These are phyloP conservation scores for Hypoxylon intermedium DNA, from an alignment of 495 filamentous ascomycete species.

Conservation along the genomic window DNA sequence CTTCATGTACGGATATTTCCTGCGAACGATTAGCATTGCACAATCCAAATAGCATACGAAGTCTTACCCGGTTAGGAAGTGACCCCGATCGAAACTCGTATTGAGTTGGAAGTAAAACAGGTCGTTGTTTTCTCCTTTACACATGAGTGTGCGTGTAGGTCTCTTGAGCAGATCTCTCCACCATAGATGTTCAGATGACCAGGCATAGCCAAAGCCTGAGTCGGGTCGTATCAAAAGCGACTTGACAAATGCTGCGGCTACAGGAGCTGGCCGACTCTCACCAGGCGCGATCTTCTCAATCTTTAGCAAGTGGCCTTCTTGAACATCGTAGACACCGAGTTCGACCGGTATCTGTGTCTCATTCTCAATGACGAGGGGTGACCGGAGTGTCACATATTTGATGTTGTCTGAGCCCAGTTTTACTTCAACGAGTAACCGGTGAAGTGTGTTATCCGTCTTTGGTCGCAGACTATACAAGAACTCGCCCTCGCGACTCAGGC, in stretches of 20 bases:
- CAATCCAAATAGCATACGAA: neutral
- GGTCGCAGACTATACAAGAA: slow-evolving; percentile 84
- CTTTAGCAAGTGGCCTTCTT: slow-evolving; percentile 90
- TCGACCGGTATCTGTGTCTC: slow-evolving; percentile 96
- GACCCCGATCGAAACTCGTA: slow-evolving; percentile 78
- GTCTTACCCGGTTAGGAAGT: slow-evolving; percentile 74
- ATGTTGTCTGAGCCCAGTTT: slow-evolving; percentile 89
- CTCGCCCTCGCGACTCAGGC: slow-evolving; percentile 93
- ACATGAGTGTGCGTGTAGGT: slow-evolving; percentile 84
- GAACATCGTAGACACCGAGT: slow-evolving; percentile 87
- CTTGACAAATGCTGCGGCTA: slow-evolving; percentile 90
- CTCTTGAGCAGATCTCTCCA: slow-evolving; percentile 90
- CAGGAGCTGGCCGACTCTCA: slow-evolving; percentile 86
- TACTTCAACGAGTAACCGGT: slow-evolving; percentile 90
- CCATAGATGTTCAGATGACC: slow-evolving; percentile 86
- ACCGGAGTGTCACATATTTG: slow-evolving; percentile 96
- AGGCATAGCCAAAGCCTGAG: slow-evolving; percentile 94
- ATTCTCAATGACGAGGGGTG: slow-evolving; percentile 95
- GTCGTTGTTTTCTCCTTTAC: slow-evolving; percentile 80
- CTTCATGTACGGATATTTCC: slow-evolving; percentile 92
- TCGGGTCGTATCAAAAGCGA: slow-evolving; percentile 91
- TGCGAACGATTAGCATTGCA: slow-evolving; percentile 48
- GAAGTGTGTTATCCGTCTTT: slow-evolving; percentile 77
- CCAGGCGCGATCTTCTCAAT: slow-evolving; percentile 97
- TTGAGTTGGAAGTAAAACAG: slow-evolving; percentile 97